Percentiles rank a stretch among this genome's conserved stretches.
These are phyloP conservation scores for Ganoderma boninense DNA, from an alignment of 1,284 basidiomycete genomes.

Conservation along the genomic window DNA sequence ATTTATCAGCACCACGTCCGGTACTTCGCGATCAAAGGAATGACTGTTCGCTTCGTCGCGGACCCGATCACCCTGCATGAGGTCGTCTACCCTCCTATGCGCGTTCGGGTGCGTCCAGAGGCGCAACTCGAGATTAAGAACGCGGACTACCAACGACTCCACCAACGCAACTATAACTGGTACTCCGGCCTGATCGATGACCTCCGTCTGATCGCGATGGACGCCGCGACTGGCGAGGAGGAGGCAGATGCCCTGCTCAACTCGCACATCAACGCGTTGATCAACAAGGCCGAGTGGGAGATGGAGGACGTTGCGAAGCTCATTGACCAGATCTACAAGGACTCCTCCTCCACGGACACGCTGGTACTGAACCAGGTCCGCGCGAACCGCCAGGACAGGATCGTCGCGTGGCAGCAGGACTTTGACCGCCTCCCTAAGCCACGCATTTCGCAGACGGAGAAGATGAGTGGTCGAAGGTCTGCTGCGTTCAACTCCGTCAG, in stretches of 20 bases:
- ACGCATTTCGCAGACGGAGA: conserved; percentile 55
- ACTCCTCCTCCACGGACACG: conserved; percentile 85
- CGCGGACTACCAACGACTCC: conserved; percentile 82
- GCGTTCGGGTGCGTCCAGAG: conserved; percentile 86
- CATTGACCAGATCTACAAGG: conserved; percentile 84
- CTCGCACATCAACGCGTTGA: conserved; percentile 70
- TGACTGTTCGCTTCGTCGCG: conserved; percentile 92
- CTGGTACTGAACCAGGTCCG: conserved; percentile 90
- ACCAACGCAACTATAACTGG: conserved; percentile 77
- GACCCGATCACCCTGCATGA: conserved; percentile 88
- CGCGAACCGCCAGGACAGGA: conserved; percentile 90
- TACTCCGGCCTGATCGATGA: conserved; percentile 78
- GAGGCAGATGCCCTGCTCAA: conserved; percentile 68
- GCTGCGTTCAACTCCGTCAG: conserved; percentile 75
- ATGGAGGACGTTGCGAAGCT: conserved; percentile 78
- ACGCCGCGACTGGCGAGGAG: conserved; percentile 80
- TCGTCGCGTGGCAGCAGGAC: conserved; percentile 95
- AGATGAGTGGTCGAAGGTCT: conserved; percentile 51
- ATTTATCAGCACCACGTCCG: conserved; percentile 94
- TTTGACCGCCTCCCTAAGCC: conserved; percentile 81
- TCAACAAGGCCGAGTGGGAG: conserved; percentile 78
- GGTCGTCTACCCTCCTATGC: conserved; percentile 89
- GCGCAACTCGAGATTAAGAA: conserved; percentile 91
- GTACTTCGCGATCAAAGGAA: conserved; percentile 86
- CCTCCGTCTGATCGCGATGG: conserved; percentile 76